phyloP scores from a whole-genome alignment of 2,329 filamentous ascomycete genomes.

The Fusarium goolgardi region DNA sequence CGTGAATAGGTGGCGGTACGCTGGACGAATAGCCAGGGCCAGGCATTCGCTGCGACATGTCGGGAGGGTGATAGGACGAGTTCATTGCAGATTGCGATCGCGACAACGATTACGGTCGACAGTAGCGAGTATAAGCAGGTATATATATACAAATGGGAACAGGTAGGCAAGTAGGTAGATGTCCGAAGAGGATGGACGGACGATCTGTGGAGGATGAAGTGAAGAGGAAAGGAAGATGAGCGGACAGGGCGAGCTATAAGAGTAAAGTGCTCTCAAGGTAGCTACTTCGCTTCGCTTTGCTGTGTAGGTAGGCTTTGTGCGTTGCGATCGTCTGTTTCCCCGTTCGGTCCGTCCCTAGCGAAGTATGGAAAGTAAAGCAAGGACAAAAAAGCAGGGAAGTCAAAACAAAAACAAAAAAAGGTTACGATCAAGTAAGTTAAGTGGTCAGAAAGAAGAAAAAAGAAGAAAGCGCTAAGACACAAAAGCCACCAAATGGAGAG shows the following conservation, averaged over 20 bases:
- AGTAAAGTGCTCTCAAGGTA: slow-evolving; percentile 24
- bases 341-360: slow-evolving; percentile 10
- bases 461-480: slow-evolving; percentile 14
- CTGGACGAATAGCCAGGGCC: slow-evolving; percentile 43
- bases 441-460: neutral
- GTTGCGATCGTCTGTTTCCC: slow-evolving; percentile 3
- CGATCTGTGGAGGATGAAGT: slow-evolving; percentile 18
- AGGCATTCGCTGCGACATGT: slow-evolving; percentile 51
- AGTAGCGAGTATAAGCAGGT: slow-evolving; percentile 3
- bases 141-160: slow-evolving; percentile 6
- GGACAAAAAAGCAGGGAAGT: slow-evolving; percentile 7
- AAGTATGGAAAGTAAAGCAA: slow-evolving; percentile 17
- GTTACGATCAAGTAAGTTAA: neutral
- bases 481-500: slow-evolving; percentile 40
- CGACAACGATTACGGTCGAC: neutral
- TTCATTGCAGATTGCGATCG: slow-evolving; percentile 45
- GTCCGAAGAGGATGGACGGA: neutral
- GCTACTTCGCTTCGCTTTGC: slow-evolving; percentile 11
- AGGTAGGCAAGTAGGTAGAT: slow-evolving; percentile 1
- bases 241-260: slow-evolving; percentile 34
- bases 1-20: slow-evolving; percentile 40
- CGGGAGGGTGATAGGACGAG: slow-evolving; percentile 47
- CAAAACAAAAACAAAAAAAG: neutral
- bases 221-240: slow-evolving; percentile 12
- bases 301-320: neutral